These are phyloP conservation scores for Hypoxylon sp. DNA, from an alignment of 2,329 filamentous ascomycete genomes.

Conservation along the genomic window DNA sequence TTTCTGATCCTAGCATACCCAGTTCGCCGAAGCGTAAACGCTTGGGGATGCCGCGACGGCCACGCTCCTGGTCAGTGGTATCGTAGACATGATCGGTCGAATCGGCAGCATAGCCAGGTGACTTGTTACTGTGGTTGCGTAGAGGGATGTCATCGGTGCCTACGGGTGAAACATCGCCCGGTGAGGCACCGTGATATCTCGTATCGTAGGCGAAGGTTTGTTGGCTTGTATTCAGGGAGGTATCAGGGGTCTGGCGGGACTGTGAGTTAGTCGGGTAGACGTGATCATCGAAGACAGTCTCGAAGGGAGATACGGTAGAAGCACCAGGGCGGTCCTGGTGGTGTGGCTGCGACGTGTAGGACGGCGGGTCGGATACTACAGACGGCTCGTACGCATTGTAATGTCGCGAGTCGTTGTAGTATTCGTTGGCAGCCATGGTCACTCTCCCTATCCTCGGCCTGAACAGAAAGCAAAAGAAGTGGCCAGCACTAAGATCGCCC, in stretches of 20 bases:
- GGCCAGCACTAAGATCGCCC: slow-evolving; percentile 28
- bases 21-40: slow-evolving; percentile 69
- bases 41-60: slow-evolving; percentile 52
- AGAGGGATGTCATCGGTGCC: slow-evolving; percentile 69
- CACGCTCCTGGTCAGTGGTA: slow-evolving; percentile 55
- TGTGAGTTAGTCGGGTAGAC: slow-evolving; percentile 69
- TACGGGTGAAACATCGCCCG: slow-evolving; percentile 56
- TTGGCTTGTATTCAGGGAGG: slow-evolving; percentile 53
- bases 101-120: slow-evolving; percentile 47
- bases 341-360: slow-evolving; percentile 53
- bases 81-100: slow-evolving; percentile 73
- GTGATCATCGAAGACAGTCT: slow-evolving; percentile 76
- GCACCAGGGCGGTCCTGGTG: slow-evolving; percentile 50
- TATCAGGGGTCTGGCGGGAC: slow-evolving; percentile 46
- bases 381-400: slow-evolving; percentile 58
- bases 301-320: slow-evolving; percentile 67
- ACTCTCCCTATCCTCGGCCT: neutral
- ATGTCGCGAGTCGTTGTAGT: slow-evolving; percentile 66
- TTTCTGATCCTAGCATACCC: slow-evolving; percentile 68
- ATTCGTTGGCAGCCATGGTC: slow-evolving; percentile 74
- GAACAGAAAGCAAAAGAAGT: slow-evolving; percentile 12
- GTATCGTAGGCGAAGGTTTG: slow-evolving; percentile 66
- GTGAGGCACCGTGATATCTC: slow-evolving; percentile 65
- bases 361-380: slow-evolving; percentile 60
- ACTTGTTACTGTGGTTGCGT: slow-evolving; percentile 58